These are phyloP conservation scores for Echium plantagineum DNA, from an alignment of 257 asterid genomes.

Conservation along the genomic window DNA sequence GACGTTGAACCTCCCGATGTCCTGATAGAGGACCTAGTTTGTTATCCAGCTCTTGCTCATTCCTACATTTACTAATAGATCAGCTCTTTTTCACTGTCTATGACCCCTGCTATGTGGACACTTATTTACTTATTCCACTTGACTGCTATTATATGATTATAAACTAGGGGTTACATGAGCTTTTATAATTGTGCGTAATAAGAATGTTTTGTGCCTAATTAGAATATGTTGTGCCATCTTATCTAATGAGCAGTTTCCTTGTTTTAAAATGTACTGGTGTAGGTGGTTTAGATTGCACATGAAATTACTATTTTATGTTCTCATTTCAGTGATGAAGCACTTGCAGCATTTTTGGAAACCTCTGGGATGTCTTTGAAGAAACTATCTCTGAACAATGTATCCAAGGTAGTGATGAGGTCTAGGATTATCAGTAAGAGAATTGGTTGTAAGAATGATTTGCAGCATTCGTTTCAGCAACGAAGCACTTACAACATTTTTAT, in stretches of 20 bases:
- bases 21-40: neutral
- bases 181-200: too few relatives aligned
- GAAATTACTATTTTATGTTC: neutral
- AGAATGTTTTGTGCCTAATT: neutral
- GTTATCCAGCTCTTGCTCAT: neutral
- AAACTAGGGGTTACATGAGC: too few relatives aligned
- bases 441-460: neutral
- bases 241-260: neutral
- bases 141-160: too few relatives aligned
- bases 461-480: too few relatives aligned
- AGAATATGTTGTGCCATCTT: neutral
- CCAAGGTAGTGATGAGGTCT: constrained; percentile 32
- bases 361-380: constrained; percentile 59
- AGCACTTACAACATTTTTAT: neutral
- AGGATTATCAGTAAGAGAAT: neutral
- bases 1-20: neutral
- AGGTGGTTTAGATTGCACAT: neutral
- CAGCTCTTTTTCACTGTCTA: neutral
- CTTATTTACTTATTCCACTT: neutral
- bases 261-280: neutral
- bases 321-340: constrained; percentile 54
- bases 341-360: constrained; percentile 75
- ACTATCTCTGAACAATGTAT: constrained; percentile 49
- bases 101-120: neutral
- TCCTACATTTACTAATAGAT: too few relatives aligned